Base-by-base conservation (phyloP, 768 basidiomycete genomes). In the Pleurotus cornucopiae region DNA sequence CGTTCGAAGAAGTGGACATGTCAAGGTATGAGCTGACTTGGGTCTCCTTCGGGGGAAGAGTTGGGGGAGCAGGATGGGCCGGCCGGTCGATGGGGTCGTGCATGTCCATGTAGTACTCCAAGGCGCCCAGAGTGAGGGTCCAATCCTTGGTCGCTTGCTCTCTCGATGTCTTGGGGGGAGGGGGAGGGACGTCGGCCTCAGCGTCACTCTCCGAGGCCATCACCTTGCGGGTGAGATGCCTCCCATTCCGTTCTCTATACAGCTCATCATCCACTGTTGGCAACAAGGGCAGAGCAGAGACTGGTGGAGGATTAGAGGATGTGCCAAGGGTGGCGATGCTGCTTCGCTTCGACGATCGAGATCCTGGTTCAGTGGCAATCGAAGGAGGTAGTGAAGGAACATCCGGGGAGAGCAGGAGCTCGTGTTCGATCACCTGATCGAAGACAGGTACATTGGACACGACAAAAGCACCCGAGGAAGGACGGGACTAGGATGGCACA, bases 61-160 rank as follows among this genome's bases (percentile, higher is more conserved):
- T 34, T 9, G 48, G 48, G 11, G 48, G 48, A 6, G 48, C 25
- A 13, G 48, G 48, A 21, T 49, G 48, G 7, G n/a, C 38, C 1
- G 48, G 48, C 5, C 48, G 48, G n/a, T 49, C 48, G 16, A 49
- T 49, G 14, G 48, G 48, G 23, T 49, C 48, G 30, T 49, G 48
- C 48, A 49, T 49, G n/a, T 49, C 48, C 48, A 49, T 49, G 21
- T 49, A 49, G 26, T 18, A 49, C 48, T 49, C 48, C 14, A 49
- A 34, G 13, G 48, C 48, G 16, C 48, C 48, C 48, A 49, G 9
- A 14, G 21, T 23, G 23, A 48, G 46, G n/a, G 46, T 48, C 48
- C 48, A 49, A 34, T 49, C 48, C 25, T 49, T 26, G 6, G 30
- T 34, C 30, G 30, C 30, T 34, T 34, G 30, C 20, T 44, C 41